These are phyloP conservation scores for Nakaseomyces delphensis DNA, from an alignment of 1,139 yeast genomes.

Conservation along the genomic window DNA sequence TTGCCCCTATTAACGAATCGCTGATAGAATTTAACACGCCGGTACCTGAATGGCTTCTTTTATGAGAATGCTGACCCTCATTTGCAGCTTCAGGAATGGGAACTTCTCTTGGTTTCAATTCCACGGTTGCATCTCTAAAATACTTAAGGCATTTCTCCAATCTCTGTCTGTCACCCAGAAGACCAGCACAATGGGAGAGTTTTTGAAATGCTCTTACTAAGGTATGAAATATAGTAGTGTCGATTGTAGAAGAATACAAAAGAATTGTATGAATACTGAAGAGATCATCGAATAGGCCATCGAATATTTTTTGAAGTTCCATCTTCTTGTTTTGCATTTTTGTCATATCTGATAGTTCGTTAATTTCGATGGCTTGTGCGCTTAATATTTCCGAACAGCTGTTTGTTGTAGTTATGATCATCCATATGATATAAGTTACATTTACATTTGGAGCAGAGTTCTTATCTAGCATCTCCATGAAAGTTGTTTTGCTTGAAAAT, in stretches of 20 bases:
- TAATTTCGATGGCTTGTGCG: slow-evolving; percentile 37
- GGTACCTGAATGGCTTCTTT: slow-evolving; percentile 21
- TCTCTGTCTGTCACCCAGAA: slow-evolving; percentile 47
- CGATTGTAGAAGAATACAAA: slow-evolving; percentile 52
- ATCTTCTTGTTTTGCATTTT: slow-evolving; percentile 26
- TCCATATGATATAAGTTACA: slow-evolving; percentile 50
- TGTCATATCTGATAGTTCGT: slow-evolving; percentile 25
- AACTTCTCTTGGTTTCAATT: neutral
- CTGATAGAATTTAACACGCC: slow-evolving; percentile 37
- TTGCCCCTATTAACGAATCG: slow-evolving; percentile 52
- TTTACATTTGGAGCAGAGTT: slow-evolving; percentile 59
- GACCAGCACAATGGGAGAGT: slow-evolving; percentile 73
- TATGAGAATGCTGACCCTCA: neutral
- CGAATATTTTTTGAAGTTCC: slow-evolving; percentile 32
- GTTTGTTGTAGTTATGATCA: slow-evolving; percentile 48
- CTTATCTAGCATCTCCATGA: slow-evolving; percentile 72
- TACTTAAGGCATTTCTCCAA: slow-evolving; percentile 54
- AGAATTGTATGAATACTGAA: slow-evolving; percentile 43
- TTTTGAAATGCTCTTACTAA: slow-evolving; percentile 68
- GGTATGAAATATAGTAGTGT: slow-evolving; percentile 56
- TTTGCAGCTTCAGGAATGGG: neutral
- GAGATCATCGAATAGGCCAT: slow-evolving; percentile 38
- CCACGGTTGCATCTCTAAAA: slow-evolving; percentile 46
- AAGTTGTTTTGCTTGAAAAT: slow-evolving; percentile 44
- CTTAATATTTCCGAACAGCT: slow-evolving; percentile 65